These are phyloP conservation scores for Rhodotorula sp. DNA, from an alignment of 1,284 basidiomycete species.

Conservation along the genomic window DNA sequence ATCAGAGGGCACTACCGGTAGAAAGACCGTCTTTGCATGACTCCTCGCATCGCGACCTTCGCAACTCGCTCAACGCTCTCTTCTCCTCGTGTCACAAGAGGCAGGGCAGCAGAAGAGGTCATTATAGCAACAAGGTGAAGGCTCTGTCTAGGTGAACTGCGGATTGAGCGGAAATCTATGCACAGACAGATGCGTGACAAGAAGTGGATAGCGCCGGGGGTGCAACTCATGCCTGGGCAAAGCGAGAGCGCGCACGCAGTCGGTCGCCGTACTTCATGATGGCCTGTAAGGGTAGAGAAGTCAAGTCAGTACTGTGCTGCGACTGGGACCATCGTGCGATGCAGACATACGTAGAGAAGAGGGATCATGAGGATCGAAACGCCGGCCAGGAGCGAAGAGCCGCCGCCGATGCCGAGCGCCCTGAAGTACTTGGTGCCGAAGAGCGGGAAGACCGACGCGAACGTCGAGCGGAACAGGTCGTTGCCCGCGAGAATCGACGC, in stretches of 20 bases:
- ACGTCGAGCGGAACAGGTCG: conserved; percentile 35
- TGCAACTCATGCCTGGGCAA: not conserved
- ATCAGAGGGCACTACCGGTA: too few relatives aligned
- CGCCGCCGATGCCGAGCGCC: conserved; percentile 46
- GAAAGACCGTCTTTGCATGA: too few relatives aligned
- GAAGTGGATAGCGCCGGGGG: too few relatives aligned
- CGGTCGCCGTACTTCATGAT: conserved; percentile 20
- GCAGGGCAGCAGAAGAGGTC: too few relatives aligned
- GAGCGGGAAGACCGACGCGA: conserved; percentile 35
- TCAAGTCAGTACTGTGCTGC: not conserved
- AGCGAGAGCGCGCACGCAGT: conserved; percentile 14
- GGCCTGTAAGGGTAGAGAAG: not conserved
- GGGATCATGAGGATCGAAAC: conserved; percentile 47
- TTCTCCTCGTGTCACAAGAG: too few relatives aligned
- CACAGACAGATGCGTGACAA: too few relatives aligned
- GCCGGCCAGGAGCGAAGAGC: conserved; percentile 46
- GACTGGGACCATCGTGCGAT: not conserved
- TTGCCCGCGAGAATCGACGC: conserved; percentile 40
- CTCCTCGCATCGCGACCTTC: too few relatives aligned
- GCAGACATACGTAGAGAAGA: conserved; percentile 31
- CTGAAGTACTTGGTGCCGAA: conserved; percentile 45
- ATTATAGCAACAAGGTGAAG: too few relatives aligned
- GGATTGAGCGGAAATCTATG: too few relatives aligned
- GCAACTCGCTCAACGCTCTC: too few relatives aligned
- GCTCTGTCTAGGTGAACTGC: too few relatives aligned